phyloP scores from a whole-genome alignment of 139 green algal species.

The Chlamydomonas incerta region DNA sequence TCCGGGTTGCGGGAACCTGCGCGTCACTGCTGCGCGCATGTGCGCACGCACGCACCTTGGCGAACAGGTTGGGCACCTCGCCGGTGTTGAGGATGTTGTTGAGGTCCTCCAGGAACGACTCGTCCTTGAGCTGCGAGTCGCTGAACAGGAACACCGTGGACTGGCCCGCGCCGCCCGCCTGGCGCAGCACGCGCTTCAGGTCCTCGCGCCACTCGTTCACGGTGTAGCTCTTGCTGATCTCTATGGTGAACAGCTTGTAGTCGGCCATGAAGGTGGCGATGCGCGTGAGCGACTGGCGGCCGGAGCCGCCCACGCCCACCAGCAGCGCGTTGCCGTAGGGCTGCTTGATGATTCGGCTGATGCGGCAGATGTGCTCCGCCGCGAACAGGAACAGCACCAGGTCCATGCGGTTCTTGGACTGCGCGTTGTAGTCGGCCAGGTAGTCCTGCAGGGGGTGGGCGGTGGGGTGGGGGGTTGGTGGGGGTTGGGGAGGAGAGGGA shows the following conservation, averaged over 20 bases:
- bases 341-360: slow-evolving; percentile 81
- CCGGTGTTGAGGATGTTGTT: slow-evolving; percentile 86
- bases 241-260: slow-evolving; percentile 71
- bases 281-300: slow-evolving; percentile 71
- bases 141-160: slow-evolving; percentile 78
- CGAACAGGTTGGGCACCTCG: slow-evolving; percentile 84
- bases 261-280: slow-evolving; percentile 78
- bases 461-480: not conserved
- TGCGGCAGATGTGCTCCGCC: slow-evolving; percentile 79
- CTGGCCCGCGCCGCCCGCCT: slow-evolving; percentile 62
- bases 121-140: slow-evolving; percentile 81
- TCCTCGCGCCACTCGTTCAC: slow-evolving; percentile 79
- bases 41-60: no score
- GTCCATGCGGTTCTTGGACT: slow-evolving; percentile 72
- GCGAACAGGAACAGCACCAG: slow-evolving; percentile 71
- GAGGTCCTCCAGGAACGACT: slow-evolving; percentile 86
- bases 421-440: slow-evolving; percentile 77
- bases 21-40: no score
- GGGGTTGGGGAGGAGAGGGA: not conserved
- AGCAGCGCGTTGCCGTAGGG: slow-evolving; percentile 81
- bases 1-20: no score
- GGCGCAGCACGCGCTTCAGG: slow-evolving; percentile 71
- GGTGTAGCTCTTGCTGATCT: slow-evolving; percentile 79
- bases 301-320: slow-evolving; percentile 61
- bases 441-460: slow-evolving; percentile 62